Base-by-base conservation (phyloP, 176 grass and related monocot species). In the Bonia amplexicaulis region DNA sequence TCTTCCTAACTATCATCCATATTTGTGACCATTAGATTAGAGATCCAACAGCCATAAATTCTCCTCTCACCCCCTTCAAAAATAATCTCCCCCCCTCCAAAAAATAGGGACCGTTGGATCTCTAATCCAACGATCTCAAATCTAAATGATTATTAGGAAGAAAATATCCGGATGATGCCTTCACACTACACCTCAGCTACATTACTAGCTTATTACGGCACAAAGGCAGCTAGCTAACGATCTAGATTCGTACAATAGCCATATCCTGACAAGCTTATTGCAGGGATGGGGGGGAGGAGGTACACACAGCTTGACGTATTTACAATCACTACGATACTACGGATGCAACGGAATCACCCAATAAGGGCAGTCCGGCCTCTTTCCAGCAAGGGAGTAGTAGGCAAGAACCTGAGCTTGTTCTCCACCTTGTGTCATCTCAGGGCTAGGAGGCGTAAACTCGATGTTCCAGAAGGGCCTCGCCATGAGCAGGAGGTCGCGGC, bases 401-500 rank as follows among this genome's bases (percentile, higher is more conserved):
- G 93, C 93, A 80, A 98, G 93, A 74, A 95, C 76, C 77, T 95
- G 95, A 27, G 93, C 80, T 9, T 92, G 86, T 29, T 86, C 81
- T 71, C 81, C 70, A 33, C 91, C 90, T 10, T 73, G 81, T 39
- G 23, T 54, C 57, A 72, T 71, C 40, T 79, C 79, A 1, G 80
- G 27, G 41, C 42, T 71, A 15, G 88, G 90, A 84, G 87, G 96
- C 12, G 41, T 88, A 37, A 98, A 95, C 53, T 98, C 96, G 55
- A 98, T 95, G 86, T 98, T 98, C 96, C 93, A 98, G 88, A 85
- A 98, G 12, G 77, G 89, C 63, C 91, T 88, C 12, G 85, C 90
- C 96, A 98, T 98, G 76, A 78, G 82, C 46, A 94, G 79, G 35
- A 98, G 87, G 26, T 90, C 88, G 4, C 11, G n/a, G 16, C 93